Base-by-base conservation (phyloP, 2,329 filamentous ascomycete species). In the Zelopaecilomyces penicillatus region DNA sequence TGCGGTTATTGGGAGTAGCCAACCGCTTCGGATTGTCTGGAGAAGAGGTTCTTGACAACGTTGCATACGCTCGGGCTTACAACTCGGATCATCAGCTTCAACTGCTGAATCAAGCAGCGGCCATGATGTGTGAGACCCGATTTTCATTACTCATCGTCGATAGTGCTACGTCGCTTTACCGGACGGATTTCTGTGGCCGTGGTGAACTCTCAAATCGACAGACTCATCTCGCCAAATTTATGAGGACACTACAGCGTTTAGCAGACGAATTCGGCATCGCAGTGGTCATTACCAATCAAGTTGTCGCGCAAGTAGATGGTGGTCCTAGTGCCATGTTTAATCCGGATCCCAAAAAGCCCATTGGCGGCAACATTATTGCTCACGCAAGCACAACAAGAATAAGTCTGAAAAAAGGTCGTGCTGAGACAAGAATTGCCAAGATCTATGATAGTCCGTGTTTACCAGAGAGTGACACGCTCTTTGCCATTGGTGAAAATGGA, bases 41-140 rank as follows among this genome's bases (percentile, higher is more conserved):
- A 19, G 93, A 98, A 66, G 94, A 98, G 64, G 93, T 98, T 0
- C 76, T 98, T 6, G 94, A 98, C 69, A 98, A 98, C 55, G 90
- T 98, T 45, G 94, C 94, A 3, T 98, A 98, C 64, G 94, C 94
- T 41, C 84, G 93, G 48, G 93, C 93, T 7, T 98, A 98, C 72
- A 98, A 98, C 64, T 97, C 91, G 0, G 93, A 98, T 54, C 93
- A 98, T 65, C 93, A 98, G 65, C 78, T 98, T 41, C 88, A 95
- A 63, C 76, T 98, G 6, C 80, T 98, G 50, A 93, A 93, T 57
- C 91, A 97, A 65, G 94, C 93, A 4, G 85, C 93, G 2, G 82
- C 89, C 50, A 98, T 98, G 93, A 98, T 98, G 94, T 96, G 90
- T 46, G 94, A 98, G 70, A 98, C 93, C 0, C 82, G 93, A 4